Evolutionary conservation across 805 yeast genomes (phyloP), one percentile per base, ranked within the genome.

Genomic region (Wickerhamiella australiensis): DNA sequence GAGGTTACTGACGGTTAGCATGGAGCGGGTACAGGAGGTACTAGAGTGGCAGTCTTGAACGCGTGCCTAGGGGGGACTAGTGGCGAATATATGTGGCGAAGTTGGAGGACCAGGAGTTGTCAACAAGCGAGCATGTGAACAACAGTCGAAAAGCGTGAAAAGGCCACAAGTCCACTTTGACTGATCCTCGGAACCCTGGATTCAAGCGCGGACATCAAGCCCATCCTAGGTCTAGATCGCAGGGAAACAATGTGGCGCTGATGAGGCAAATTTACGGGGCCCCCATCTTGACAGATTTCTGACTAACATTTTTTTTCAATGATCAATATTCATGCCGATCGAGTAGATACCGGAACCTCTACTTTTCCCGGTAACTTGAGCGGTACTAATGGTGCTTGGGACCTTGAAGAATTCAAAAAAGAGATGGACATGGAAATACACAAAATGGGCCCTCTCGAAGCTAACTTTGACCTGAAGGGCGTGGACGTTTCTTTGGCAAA

Each of bases 401-500:
- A 80, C 63, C 68, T 87, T 31, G 90, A 85, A 51, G 79, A 77
- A 60, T 88, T 90, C 70, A 80, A 81, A 62, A 65, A 79, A 47
- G 47, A 79, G 53, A 77, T 90, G 54, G 71, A 80, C 53, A 77
- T 90, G 56, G 69, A 80, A 6, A 76, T 78, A 59, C 68, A 80
- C 52, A 72, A 77, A 42, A 82, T 80, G 52, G 75, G 88, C 63
- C 74, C 68, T 45, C 43, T 41, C 12, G 68, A 72, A 26, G 86
- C 90, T 51, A 86, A 85, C 65, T 92, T 92, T 60, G 98, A 92
- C 65, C 71, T 92, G 55, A 68, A 84, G 51, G 81, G 85, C 59
- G 68, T 88, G 47, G 98, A 92, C 65, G 84, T 97, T 1, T 85
- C 97, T 11, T 71, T 92, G 51, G 88, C 97, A 42, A 92, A 92